These are phyloP conservation scores for Viola odorata DNA, from an alignment of 345 rosid genomes.

Conservation along the genomic window DNA sequence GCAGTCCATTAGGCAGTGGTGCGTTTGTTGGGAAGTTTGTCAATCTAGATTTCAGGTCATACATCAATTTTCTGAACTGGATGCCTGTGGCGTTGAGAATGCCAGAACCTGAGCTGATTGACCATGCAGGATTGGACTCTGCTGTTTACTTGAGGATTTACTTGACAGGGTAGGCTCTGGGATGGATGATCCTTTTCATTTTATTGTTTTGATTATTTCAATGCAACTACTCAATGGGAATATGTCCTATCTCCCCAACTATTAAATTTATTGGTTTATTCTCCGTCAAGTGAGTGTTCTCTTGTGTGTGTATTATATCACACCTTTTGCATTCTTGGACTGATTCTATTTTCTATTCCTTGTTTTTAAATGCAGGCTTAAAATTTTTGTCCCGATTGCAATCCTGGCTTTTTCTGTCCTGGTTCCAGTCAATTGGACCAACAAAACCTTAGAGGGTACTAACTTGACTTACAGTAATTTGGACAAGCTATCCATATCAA, in stretches of 20 bases:
- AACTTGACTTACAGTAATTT: conserved; percentile 56
- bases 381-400: conserved; percentile 77
- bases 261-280: too few relatives aligned
- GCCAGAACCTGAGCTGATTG: conserved; percentile 90
- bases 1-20: conserved; percentile 47
- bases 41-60: conserved; percentile 71
- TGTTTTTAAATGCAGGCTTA: conserved; percentile 46
- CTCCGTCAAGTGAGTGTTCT: conserved; percentile 1
- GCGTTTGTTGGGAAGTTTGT: conserved; percentile 63
- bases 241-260: too few relatives aligned
- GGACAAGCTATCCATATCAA: conserved; percentile 87
- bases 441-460: conserved; percentile 49
- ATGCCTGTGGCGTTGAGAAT: conserved; percentile 85
- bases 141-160: conserved; percentile 82
- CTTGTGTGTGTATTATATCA: background rate
- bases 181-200: background rate
- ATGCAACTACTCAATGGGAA: too few relatives aligned
- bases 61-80: conserved; percentile 71
- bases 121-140: conserved; percentile 91
- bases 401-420: conserved; percentile 57
- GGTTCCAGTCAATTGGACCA: conserved; percentile 92
- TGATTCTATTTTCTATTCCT: conserved; percentile 1
- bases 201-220: conserved; percentile 1
- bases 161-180: conserved; percentile 62
- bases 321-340: background rate